phyloP scores from a whole-genome alignment of 2,329 filamentous ascomycete genomes.

The Claviceps fusiformis region DNA sequence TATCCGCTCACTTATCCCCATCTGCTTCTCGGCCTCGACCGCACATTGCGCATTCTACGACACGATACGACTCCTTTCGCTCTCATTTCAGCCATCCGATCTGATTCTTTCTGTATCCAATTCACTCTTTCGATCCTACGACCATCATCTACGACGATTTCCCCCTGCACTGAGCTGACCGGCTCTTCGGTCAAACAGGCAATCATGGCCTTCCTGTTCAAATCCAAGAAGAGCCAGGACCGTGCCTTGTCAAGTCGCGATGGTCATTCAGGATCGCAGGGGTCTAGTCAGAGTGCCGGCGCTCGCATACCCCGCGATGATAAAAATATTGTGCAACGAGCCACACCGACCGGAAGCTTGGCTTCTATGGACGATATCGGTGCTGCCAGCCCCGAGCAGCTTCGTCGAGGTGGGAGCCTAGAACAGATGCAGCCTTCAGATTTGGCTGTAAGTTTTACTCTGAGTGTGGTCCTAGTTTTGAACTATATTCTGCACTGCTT shows the following conservation, averaged over 20 bases:
- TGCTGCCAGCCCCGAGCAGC: conserved; percentile 51
- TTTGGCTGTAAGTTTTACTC: conserved; percentile 26
- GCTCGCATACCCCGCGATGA: conserved; percentile 37
- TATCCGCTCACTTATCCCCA: not conserved
- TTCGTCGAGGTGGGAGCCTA: conserved; percentile 37
- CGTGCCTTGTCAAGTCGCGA: conserved; percentile 43
- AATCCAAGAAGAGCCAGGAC: conserved; percentile 65
- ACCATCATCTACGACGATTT: not conserved
- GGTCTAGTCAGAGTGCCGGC: conserved; percentile 34
- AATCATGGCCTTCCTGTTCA: conserved; percentile 71
- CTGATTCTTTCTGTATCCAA: not conserved
- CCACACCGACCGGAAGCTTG: conserved; percentile 65
- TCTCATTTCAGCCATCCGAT: not conserved
- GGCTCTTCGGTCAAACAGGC: conserved; percentile 25
- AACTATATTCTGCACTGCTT: not conserved
- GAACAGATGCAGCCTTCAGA: conserved; percentile 32
- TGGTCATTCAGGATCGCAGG: conserved; percentile 33
- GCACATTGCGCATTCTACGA: not conserved
- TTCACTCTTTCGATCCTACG: not conserved
- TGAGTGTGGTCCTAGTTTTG: not conserved
- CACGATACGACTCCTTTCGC: not conserved
- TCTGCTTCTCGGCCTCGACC: not conserved
- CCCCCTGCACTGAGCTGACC: conserved; percentile 10
- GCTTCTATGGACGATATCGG: conserved; percentile 51
- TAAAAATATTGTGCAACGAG: conserved; percentile 40